Percentiles rank a stretch among this genome's conserved stretches.
These are phyloP conservation scores for Phoenix dactylifera DNA, from an alignment of 176 grass and related monocot species.

Conservation along the genomic window DNA sequence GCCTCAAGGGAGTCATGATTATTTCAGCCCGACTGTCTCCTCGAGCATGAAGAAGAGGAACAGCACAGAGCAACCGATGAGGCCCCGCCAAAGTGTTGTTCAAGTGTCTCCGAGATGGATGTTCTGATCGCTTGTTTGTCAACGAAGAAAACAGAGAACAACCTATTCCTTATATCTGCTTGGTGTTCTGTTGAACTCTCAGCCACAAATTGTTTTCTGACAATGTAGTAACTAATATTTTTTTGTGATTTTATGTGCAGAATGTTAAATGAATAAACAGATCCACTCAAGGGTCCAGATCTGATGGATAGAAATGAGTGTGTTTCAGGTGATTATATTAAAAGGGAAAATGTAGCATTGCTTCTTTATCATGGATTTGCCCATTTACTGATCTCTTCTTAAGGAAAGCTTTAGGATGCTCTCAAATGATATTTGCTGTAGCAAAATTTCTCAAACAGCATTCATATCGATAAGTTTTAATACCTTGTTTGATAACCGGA, in stretches of 20 bases:
- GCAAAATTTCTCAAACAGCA: too few species aligned
- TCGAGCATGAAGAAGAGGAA: constrained; percentile 87
- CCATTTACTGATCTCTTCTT: too few species aligned
- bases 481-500: too few species aligned
- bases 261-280: constrained; percentile 43
- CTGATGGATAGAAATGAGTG: constrained; percentile 4
- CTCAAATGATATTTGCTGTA: too few species aligned
- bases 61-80: constrained; percentile 40
- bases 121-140: constrained; percentile 33
- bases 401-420: too few species aligned
- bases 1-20: constrained; percentile 70
- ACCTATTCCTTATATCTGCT: constrained; percentile 1
- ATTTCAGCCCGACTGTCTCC: constrained; percentile 76
- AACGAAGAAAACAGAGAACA: constrained; percentile 12
- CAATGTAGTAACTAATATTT: constrained; percentile 6
- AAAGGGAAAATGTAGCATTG: too few species aligned
- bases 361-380: too few species aligned
- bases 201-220: constrained; percentile 4
- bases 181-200: neutral
- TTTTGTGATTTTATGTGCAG: constrained; percentile 35
- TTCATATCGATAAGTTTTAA: too few species aligned
- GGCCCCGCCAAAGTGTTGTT: constrained; percentile 30
- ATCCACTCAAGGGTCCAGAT: constrained; percentile 25
- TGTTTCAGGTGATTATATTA: too few species aligned
- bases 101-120: constrained; percentile 78